These are phyloP conservation scores for Azolla pinnata DNA, from an alignment of 75 land plant species.

Conservation along the genomic window DNA sequence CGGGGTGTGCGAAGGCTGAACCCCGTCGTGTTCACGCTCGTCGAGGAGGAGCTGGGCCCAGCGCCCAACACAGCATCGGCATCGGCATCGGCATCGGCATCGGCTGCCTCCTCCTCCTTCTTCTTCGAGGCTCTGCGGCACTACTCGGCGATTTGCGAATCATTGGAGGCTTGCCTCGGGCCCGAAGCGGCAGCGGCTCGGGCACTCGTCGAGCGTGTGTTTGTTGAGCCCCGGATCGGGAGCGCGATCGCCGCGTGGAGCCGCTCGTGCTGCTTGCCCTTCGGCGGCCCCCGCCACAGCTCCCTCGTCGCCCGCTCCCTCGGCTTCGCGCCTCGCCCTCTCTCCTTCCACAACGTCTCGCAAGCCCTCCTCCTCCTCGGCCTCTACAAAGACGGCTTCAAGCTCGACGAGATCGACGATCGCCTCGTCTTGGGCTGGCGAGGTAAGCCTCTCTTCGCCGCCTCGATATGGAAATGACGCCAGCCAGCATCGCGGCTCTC, in stretches of 20 bases:
- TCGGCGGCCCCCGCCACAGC: not conserved
- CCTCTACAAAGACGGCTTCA: conserved; percentile 51
- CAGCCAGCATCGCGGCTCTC: too few species aligned
- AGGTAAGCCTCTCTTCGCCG: conserved; percentile 33
- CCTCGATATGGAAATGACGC: conserved; percentile 35
- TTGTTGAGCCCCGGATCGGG: conserved; percentile 36
- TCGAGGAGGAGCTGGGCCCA: conserved; percentile 37
- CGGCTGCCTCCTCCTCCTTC: conserved; percentile 6
- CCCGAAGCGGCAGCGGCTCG: conserved; percentile 33
- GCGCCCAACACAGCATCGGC: too few species aligned
- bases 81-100: too few species aligned
- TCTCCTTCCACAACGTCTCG: conserved; percentile 43
- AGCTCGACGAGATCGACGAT: conserved; percentile 41
- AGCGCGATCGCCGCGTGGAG: conserved; percentile 13
- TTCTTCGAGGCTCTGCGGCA: conserved; percentile 44
- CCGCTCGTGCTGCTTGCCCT: not conserved
- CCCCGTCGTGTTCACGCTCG: conserved; percentile 29
- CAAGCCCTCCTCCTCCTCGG: conserved; percentile 58
- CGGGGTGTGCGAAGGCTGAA: conserved; percentile 17
- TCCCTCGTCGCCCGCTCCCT: conserved; percentile 8
- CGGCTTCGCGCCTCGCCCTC: conserved; percentile 21
- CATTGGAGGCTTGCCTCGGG: conserved; percentile 51
- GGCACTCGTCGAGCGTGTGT: conserved; percentile 40
- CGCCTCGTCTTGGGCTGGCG: conserved; percentile 50
- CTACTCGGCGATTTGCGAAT: conserved; percentile 54